phyloP scores from a whole-genome alignment of 768 basidiomycete genomes.

The Roridomyces roridus region DNA sequence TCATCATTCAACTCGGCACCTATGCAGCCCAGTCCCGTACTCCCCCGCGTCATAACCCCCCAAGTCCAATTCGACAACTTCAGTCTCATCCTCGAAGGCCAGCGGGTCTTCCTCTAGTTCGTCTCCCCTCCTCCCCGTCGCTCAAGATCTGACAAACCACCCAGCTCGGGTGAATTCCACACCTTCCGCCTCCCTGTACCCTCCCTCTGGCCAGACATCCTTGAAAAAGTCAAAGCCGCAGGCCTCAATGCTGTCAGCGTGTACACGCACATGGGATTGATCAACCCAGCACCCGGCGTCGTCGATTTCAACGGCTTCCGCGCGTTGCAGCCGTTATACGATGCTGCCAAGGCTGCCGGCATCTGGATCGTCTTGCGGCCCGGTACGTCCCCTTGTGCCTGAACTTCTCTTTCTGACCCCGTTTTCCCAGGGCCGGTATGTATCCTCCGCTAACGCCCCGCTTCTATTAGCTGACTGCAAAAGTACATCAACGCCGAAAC shows the following conservation, averaged over 20 bases:
- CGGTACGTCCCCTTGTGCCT: slow-evolving; percentile 45
- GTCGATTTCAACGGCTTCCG: slow-evolving; percentile 78
- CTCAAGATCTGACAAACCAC: not conserved
- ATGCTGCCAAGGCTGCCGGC: slow-evolving; percentile 75
- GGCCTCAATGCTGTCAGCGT: slow-evolving; percentile 82
- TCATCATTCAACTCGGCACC: not conserved
- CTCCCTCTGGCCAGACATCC: slow-evolving; percentile 80
- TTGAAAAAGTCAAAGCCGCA: slow-evolving; percentile 82
- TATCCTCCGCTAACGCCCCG: not conserved
- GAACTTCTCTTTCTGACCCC: slow-evolving; percentile 9
- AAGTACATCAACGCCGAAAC: slow-evolving; percentile 84
- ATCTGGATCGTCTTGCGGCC: slow-evolving; percentile 84
- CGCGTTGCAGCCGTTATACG: slow-evolving; percentile 71
- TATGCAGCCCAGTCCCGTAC: not conserved
- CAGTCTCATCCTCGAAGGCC: slow-evolving; percentile 71
- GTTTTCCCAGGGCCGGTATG: slow-evolving; percentile 42
- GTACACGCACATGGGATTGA: slow-evolving; percentile 81
- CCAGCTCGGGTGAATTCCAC: slow-evolving; percentile 85
- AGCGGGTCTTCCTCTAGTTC: slow-evolving; percentile 76
- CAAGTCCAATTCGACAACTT: slow-evolving; percentile 68
- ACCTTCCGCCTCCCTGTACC: slow-evolving; percentile 83
- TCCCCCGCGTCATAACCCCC: slow-evolving; percentile 8
- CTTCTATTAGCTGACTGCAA: not conserved
- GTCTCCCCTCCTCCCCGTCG: slow-evolving; percentile 29
- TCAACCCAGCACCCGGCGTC: slow-evolving; percentile 76